Conservation (phyloP, 495 filamentous ascomycete species). For the Xylaria scruposa region DNA sequence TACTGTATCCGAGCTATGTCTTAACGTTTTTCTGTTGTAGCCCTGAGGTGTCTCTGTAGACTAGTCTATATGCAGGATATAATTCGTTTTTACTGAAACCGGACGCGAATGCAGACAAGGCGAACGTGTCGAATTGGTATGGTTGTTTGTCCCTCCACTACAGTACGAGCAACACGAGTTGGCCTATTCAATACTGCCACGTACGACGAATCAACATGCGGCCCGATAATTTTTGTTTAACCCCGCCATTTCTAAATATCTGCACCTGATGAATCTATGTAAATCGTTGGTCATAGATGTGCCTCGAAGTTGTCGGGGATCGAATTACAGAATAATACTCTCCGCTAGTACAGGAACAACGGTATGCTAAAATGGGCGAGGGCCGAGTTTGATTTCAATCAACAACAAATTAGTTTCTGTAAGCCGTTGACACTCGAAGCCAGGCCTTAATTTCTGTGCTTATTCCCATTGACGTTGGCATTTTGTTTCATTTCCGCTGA, state of each 20-base stretch:
- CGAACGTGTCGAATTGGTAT: not conserved
- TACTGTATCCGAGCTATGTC: not conserved
- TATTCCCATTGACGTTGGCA: not conserved
- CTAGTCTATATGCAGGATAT: not conserved
- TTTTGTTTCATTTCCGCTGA: not conserved
- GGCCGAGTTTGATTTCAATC: not conserved
- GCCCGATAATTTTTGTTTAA: not conserved
- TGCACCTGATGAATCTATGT: not conserved
- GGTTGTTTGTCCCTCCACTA: not conserved
- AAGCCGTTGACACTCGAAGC: not conserved
- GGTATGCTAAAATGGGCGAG: not conserved
- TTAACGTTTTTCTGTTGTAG: not conserved
- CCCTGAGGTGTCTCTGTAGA: not conserved
- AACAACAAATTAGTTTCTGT: not conserved
- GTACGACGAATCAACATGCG: not conserved
- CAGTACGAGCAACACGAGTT: not conserved
- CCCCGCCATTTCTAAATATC: not conserved
- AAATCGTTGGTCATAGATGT: not conserved
- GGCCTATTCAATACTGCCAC: constrained; percentile 4
- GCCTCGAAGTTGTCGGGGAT: not conserved
- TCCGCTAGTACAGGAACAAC: not conserved
- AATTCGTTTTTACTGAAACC: not conserved
- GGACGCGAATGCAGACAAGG: not conserved
- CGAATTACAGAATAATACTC: not conserved
- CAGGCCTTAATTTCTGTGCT: not conserved